Evolutionary conservation across 495 filamentous ascomycete genomes (phyloP).

Genomic region (Hyaloscypha variabilis): DNA sequence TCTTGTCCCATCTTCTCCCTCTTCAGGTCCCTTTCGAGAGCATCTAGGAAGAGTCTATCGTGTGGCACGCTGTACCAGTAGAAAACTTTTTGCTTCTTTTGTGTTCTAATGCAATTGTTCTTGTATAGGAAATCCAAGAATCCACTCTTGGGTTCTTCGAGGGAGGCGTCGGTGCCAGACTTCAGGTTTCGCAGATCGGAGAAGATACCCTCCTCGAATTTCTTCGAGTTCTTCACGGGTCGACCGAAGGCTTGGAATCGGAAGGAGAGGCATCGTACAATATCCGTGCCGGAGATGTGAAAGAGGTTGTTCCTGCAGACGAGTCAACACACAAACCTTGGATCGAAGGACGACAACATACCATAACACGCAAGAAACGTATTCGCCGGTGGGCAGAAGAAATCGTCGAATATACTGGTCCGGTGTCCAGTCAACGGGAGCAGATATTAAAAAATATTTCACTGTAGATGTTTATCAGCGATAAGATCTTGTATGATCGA

Average conservation of each 20-base stretch:
- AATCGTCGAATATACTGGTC: conserved; percentile 97
- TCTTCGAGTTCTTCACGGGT: conserved; percentile 99
- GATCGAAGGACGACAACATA: conserved; percentile 43
- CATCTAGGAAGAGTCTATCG: conserved; percentile 95
- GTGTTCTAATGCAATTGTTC: conserved; percentile 99
- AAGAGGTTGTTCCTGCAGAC: conserved; percentile 91
- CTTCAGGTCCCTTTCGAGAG: conserved; percentile 95
- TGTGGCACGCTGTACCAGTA: conserved; percentile 99
- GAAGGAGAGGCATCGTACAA: conserved; percentile 97
- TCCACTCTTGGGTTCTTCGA: conserved; percentile 97
- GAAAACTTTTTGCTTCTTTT: conserved; percentile 99
- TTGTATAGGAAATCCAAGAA: conserved; percentile 99
- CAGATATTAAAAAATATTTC: conserved; percentile 99
- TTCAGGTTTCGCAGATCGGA: conserved; percentile 98
- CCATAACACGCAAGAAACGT: conserved; percentile 98
- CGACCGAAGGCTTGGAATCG: conserved; percentile 98
- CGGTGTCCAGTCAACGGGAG: conserved; percentile 94
- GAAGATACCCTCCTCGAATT: conserved; percentile 99
- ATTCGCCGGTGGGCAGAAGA: conserved; percentile 94
- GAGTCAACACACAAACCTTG: conserved; percentile 31
- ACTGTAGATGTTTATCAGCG: conserved; percentile 53
- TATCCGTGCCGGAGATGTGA: conserved; percentile 98
- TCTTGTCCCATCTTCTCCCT: conserved; percentile 99
- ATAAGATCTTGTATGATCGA: neutral
- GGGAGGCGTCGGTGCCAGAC: conserved; percentile 96